Evolutionary conservation across 805 yeast genomes (phyloP).

Genomic region (Brettanomyces naardenensis): DNA sequence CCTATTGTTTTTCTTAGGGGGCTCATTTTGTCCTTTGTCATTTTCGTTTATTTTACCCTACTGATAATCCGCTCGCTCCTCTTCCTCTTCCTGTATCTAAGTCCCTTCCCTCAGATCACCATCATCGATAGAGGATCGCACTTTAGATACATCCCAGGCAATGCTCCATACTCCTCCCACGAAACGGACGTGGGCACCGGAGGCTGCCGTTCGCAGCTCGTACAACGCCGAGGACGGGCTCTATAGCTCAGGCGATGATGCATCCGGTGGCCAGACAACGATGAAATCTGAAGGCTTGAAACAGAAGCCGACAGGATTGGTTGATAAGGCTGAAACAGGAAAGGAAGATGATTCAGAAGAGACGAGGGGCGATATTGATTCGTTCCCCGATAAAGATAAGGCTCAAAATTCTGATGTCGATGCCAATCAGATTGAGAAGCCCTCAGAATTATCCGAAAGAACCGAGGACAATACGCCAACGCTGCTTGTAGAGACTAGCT

Average conservation of each 20-base stretch:
- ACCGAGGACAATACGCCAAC: neutral
- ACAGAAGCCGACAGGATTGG: neutral
- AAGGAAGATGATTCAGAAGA: neutral
- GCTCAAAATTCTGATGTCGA: too few species aligned
- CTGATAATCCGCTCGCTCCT: too few species aligned
- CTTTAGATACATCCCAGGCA: neutral
- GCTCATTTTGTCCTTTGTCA: too few species aligned
- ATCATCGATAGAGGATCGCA: too few species aligned
- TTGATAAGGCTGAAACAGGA: neutral
- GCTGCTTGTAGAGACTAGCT: neutral
- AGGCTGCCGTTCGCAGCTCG: conserved; percentile 18
- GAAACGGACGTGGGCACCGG: conserved; percentile 22
- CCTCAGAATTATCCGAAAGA: conserved; percentile 1
- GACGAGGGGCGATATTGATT: neutral
- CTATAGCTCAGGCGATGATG: too few species aligned
- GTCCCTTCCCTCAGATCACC: too few species aligned
- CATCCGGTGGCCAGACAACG: conserved; percentile 1
- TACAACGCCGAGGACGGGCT: conserved; percentile 9
- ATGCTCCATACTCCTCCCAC: conserved; percentile 30
- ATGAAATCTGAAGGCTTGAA: neutral
- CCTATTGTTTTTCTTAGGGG: too few species aligned
- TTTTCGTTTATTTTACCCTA: too few species aligned
- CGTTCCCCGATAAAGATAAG: neutral
- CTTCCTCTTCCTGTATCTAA: too few species aligned
- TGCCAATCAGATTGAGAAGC: too few species aligned